These are phyloP conservation scores for Glarea lozoyensis DNA, from an alignment of 495 filamentous ascomycete genomes.

Conservation along the genomic window DNA sequence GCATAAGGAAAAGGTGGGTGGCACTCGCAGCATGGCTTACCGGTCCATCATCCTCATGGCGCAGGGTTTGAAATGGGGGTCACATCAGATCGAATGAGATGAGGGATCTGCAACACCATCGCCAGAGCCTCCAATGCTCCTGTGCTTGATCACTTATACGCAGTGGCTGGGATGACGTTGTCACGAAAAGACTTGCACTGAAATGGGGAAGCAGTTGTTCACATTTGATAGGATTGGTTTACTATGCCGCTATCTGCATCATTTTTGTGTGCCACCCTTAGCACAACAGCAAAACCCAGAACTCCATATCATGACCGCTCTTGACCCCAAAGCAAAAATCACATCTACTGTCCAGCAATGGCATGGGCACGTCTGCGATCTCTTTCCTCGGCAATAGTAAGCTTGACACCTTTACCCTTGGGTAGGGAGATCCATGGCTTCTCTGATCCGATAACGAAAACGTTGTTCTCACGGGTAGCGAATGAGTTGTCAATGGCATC, in stretches of 20 bases:
- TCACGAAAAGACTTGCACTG: no score
- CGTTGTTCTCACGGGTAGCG: constrained; percentile 96
- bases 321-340: constrained; percentile 10
- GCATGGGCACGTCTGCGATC: constrained; percentile 82
- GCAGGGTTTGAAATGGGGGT: no score
- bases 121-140: no score
- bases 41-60: no score
- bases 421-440: constrained; percentile 98
- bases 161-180: no score
- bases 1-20: no score
- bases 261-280: constrained; percentile 5
- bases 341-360: constrained; percentile 41
- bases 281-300: constrained; percentile 17
- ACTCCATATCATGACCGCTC: constrained; percentile 16
- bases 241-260: constrained; percentile 13
- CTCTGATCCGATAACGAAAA: constrained; percentile 93
- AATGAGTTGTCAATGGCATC: constrained; percentile 99
- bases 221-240: constrained; percentile 21
- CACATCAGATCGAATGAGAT: no score
- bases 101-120: no score
- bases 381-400: constrained; percentile 95
- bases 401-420: constrained; percentile 99
- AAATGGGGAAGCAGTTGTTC: no score
- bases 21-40: no score
- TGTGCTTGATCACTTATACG: no score